Evolutionary conservation across 331 rosid genomes (phyloP), one percentile per base, ranked within the genome.

Genomic region (Rosa hybrid): DNA sequence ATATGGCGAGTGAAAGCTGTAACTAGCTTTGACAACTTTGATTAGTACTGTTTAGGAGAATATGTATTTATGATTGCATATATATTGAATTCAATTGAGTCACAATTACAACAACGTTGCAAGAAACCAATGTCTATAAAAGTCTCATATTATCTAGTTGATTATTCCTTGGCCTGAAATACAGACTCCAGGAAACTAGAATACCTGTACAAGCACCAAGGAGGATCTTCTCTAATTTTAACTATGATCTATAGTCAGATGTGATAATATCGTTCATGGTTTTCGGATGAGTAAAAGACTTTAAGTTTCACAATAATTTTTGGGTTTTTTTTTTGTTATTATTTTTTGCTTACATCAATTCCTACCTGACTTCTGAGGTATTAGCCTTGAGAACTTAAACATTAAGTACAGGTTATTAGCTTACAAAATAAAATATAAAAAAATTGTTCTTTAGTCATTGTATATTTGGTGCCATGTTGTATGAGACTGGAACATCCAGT

Each of bases 401-500:
- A 69, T 41, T 7, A 69, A 69, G 54, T 5, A 20, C 12, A 69
- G 18, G 4, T 38, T 16, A 38, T 34, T 34, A 34, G 39, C 39
- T 34, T 34, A 34, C 39, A 3, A 34, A 34, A 34, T 34, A 34
- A 34, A 34, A 34, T 3, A 34, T 3, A 34, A 34, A 3, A 34
- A 34, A 34, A 16, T 34, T 65, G 46, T 34, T 30, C 18, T 0
- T 34, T 41, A 10, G 54, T 44, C 38, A 69, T 44, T 69, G 34
- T 42, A n/a, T 23, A 23, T 21, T n/a, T 2, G 3, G 65, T 25
- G 39, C 65, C 54, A 50, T 9, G 41, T 56, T n/a, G 8, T 23
- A 74, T 74, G 68, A 74, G 50, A 5, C 77, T 34, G 34, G 65
- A 18, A 53, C 7, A 56, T 39, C 51, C 38, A 39, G 78, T 56